phyloP scores from a whole-genome alignment of 441 rosid species.

The Adansonia gregorii region DNA sequence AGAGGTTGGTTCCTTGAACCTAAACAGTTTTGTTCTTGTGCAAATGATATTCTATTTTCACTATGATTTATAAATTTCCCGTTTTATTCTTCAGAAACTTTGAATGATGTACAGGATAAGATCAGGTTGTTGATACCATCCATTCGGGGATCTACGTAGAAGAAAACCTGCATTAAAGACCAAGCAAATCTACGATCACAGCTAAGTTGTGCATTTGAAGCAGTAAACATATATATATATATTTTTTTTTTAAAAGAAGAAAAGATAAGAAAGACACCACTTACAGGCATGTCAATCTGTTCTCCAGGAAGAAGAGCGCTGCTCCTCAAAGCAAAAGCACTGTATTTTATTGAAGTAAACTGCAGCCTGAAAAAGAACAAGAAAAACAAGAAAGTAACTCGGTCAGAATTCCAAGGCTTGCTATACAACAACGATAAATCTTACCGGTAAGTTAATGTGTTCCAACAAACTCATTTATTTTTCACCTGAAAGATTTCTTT shows the following conservation, averaged over 20 bases:
- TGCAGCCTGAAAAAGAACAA: slow-evolving; percentile 61
- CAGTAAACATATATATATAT: too few relatives aligned
- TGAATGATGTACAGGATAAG: slow-evolving; percentile 89
- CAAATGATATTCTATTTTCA: background rate
- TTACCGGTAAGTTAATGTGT: background rate
- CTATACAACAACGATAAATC: background rate
- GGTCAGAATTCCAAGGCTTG: background rate
- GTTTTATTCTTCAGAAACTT: slow-evolving; percentile 59
- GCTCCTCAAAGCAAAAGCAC: slow-evolving; percentile 97
- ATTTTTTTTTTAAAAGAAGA: background rate
- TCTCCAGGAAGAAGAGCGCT: slow-evolving; percentile 93
- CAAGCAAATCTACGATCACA: background rate
- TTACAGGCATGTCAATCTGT: slow-evolving; percentile 96
- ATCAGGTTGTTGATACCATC: slow-evolving; percentile 90
- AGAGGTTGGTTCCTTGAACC: background rate
- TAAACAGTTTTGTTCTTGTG: background rate
- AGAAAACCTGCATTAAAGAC: slow-evolving; percentile 67
- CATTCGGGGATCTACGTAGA: slow-evolving; percentile 93
- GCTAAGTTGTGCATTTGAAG: background rate
- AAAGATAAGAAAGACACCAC: slow-evolving; percentile 19
- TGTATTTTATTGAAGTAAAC: slow-evolving; percentile 95
- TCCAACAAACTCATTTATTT: background rate
- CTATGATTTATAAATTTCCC: background rate
- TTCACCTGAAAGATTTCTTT: background rate
- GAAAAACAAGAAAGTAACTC: background rate